Conservation (phyloP, 2,329 filamentous ascomycete species). For the Aspergillus sp. region DNA sequence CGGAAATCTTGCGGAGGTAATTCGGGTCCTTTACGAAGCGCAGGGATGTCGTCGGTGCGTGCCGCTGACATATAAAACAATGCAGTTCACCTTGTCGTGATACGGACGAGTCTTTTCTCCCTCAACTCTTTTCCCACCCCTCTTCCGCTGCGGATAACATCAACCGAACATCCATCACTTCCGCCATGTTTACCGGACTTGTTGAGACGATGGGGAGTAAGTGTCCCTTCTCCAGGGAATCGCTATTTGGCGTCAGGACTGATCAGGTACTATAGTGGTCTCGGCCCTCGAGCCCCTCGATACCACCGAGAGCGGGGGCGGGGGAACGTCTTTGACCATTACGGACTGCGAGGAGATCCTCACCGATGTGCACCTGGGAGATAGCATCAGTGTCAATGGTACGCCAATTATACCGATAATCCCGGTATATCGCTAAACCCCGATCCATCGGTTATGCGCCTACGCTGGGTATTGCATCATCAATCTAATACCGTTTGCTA, state of each 20-base stretch:
- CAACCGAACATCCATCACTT: constrained; percentile 7
- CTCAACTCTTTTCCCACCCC: constrained; percentile 2
- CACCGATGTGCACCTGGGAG: constrained; percentile 80
- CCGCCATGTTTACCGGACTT: constrained; percentile 88
- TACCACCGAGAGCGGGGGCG: constrained; percentile 68
- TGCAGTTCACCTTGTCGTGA: not conserved
- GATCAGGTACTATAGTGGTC: constrained; percentile 64
- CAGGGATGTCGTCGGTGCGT: not conserved
- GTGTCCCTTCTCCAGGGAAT: constrained; percentile 30
- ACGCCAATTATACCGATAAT: constrained; percentile 14
- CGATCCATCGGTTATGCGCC: not conserved
- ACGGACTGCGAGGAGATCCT: constrained; percentile 76
- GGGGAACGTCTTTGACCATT: constrained; percentile 90
- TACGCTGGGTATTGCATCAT: not conserved
- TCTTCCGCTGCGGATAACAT: constrained; percentile 21
- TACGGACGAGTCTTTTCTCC: not conserved
- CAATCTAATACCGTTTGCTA: not conserved
- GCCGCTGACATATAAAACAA: constrained; percentile 7
- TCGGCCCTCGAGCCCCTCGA: constrained; percentile 80
- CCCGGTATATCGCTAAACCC: not conserved
- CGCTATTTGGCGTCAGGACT: not conserved
- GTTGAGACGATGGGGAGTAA: constrained; percentile 91
- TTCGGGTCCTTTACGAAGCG: not conserved
- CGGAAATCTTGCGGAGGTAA: not conserved
- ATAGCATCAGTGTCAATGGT: constrained; percentile 95